Base-by-base conservation (phyloP, 1,284 basidiomycete genomes). In the Agroathelia rolfsii region DNA sequence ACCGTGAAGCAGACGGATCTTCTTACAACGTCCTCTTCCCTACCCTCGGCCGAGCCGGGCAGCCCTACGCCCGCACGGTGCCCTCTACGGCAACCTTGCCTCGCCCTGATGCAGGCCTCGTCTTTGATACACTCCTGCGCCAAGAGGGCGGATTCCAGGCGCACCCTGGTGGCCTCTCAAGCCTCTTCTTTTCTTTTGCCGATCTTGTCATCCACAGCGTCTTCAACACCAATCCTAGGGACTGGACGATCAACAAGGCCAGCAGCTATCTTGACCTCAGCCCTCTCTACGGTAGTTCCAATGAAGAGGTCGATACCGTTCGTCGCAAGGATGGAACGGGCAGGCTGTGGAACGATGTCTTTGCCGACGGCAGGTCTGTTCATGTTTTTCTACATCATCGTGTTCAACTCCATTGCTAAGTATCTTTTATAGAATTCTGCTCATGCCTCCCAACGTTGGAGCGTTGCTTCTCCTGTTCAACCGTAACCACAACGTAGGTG, bases 221-320 rank as follows among this genome's bases (percentile, higher is more conserved):
- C 41, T 87, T 87, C 60, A 61, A 76, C 40, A 85, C 83, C 3
- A 62, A 70, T 41, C 58, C 48, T 27, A 35, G 24, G 2, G 63
- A 80, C 47, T 62, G 58, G 53, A 65, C 59, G 0, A 69, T 74
- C 46, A 89, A 89, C 48, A 55, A 72, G 35, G 59, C 75, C 2
- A 78, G 74, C 42, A 80, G 76, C 41, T 89, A 89, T 51, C 64
- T 90, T 17, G 85, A 89, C 46, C 54, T 89, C 18, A 76, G 75
- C 44, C 69, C 82, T 6, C 55, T 89, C 3, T 89, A 89, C 41
- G 84, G 84, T 1, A 72, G 51, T 48, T 72, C 59, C 23, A 53
- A 68, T 26, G 49, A 48, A 2, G 58, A 77, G 27, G 58, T 72
- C 6, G 47, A 69, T 21, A 46, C 48, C 3, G 62, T 86, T n/a